These are phyloP conservation scores for Herpetospermum pedunculosum DNA, from an alignment of 306 rosid species.

Conservation along the genomic window DNA sequence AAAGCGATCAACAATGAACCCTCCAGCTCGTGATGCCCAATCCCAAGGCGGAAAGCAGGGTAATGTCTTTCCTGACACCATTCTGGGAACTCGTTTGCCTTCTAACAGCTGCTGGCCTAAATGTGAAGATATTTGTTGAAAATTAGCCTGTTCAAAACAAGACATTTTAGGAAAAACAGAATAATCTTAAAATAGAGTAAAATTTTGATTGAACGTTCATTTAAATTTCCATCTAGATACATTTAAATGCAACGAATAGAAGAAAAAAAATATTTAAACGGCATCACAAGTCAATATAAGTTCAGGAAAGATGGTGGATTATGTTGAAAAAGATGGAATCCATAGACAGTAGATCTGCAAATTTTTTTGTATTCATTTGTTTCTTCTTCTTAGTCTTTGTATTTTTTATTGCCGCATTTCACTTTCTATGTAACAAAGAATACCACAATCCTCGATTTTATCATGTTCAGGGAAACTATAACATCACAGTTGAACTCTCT, in stretches of 20 bases:
- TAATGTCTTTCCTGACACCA: conserved; percentile 95
- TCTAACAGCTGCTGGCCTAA: conserved; percentile 92
- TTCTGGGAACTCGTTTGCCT: conserved; percentile 92
- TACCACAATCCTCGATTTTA: background rate
- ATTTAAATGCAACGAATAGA: background rate
- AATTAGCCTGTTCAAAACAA: conserved; percentile 63
- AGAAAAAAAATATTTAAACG: background rate
- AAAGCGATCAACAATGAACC: conserved; percentile 85
- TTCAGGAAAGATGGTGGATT: background rate
- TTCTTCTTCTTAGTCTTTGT: background rate
- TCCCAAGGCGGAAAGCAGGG: conserved; percentile 97
- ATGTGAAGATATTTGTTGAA: conserved; percentile 93
- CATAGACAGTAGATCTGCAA: background rate
- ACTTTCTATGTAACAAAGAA: background rate
- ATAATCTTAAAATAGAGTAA: background rate
- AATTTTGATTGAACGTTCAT: background rate
- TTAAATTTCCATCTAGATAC: background rate
- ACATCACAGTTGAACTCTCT: background rate
- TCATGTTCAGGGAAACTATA: background rate
- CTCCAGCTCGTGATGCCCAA: conserved; percentile 90
- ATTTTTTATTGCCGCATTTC: background rate
- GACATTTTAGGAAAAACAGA: background rate
- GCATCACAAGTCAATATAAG: background rate
- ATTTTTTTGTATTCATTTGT: background rate
- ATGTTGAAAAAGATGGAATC: background rate